phyloP scores from a whole-genome alignment of 2,329 filamentous ascomycete species.

The Fusarium redolens region DNA sequence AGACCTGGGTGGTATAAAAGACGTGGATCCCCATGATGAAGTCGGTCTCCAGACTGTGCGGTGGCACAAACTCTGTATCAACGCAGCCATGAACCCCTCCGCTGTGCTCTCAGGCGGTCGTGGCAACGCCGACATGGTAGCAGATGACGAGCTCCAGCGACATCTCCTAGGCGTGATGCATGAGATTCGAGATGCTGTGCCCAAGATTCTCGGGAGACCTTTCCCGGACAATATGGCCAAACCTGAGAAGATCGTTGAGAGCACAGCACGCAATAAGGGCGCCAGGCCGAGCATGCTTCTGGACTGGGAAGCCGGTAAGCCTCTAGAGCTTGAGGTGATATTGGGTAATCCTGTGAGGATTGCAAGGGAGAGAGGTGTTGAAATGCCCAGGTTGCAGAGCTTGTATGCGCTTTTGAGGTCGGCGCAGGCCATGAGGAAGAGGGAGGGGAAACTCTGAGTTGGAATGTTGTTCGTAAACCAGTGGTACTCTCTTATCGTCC shows the following conservation, averaged over 20 bases:
- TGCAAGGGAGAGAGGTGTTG: slow-evolving; percentile 69
- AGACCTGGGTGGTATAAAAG: slow-evolving; percentile 68
- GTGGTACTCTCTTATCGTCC: not conserved
- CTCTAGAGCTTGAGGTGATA: slow-evolving; percentile 78
- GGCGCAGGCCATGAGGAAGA: slow-evolving; percentile 62
- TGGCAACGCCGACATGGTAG: slow-evolving; percentile 74
- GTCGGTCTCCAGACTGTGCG: slow-evolving; percentile 75
- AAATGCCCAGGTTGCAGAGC: slow-evolving; percentile 74
- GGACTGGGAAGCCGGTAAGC: slow-evolving; percentile 74
- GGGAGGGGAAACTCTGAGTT: slow-evolving; percentile 51
- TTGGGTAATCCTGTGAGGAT: slow-evolving; percentile 76
- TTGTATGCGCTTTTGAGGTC: slow-evolving; percentile 74
- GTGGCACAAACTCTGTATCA: slow-evolving; percentile 84
- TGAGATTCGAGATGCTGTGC: slow-evolving; percentile 74
- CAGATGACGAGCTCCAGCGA: slow-evolving; percentile 69
- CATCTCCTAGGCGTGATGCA: slow-evolving; percentile 76
- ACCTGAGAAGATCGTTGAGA: slow-evolving; percentile 71
- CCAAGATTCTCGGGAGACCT: slow-evolving; percentile 69
- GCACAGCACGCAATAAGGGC: slow-evolving; percentile 72
- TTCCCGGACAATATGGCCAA: slow-evolving; percentile 69
- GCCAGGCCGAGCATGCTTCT: slow-evolving; percentile 75
- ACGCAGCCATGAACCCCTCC: slow-evolving; percentile 79
- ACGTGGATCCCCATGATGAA: slow-evolving; percentile 73
- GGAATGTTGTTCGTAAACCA: not conserved
- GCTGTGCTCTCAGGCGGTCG: slow-evolving; percentile 74